Evolutionary conservation across 441 rosid species (phyloP).

Genomic region (Adansonia grandidieri): DNA sequence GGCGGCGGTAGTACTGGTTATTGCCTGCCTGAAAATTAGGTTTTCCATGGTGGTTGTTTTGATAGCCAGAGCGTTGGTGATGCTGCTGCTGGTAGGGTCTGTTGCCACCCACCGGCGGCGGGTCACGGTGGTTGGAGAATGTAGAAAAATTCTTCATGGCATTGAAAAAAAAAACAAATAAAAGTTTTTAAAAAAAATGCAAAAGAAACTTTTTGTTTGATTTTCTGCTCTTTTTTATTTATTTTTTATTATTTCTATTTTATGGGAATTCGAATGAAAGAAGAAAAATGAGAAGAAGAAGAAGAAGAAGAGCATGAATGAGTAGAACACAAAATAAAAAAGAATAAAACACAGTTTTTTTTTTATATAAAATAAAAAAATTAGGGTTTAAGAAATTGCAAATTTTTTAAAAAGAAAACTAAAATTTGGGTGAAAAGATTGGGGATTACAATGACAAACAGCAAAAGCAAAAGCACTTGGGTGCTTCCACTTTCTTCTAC

Average conservation of each 20-base stretch:
- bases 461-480: too few species aligned
- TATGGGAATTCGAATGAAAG: neutral
- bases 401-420: neutral
- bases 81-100: conserved; percentile 3
- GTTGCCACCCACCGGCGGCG: neutral
- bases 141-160: conserved; percentile 19
- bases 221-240: neutral
- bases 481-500: too few species aligned
- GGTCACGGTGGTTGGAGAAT: conserved; percentile 19
- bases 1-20: neutral
- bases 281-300: neutral
- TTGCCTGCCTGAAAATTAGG: neutral
- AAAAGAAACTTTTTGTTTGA: neutral
- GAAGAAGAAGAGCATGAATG: neutral
- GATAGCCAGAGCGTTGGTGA: neutral
- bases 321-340: neutral
- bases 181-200: neutral
- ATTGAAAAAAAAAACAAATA: neutral
- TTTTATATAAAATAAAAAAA: too few species aligned
- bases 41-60: neutral
- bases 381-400: neutral
- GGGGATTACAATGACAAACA: too few species aligned
- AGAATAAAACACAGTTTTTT: neutral
- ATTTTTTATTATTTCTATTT: neutral
- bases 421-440: neutral